Percentiles rank a stretch among this genome's conserved stretches.
Evolutionary conservation across 2,329 filamentous ascomycete species (phyloP).

Genomic region (Botryotinia narcissicola): DNA sequence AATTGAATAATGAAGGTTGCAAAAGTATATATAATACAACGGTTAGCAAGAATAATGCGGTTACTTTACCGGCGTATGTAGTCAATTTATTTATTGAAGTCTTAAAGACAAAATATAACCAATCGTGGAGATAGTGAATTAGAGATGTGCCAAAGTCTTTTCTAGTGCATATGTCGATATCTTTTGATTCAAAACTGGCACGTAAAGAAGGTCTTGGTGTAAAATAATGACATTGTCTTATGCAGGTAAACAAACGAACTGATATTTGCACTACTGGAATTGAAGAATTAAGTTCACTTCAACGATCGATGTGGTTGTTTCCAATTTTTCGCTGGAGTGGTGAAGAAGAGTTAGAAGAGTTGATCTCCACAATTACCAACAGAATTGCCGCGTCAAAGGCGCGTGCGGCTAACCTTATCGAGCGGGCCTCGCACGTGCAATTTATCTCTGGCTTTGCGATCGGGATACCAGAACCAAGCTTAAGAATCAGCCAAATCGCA

Average conservation of each 20-base stretch:
- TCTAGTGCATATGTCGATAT: constrained; percentile 24
- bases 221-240: neutral
- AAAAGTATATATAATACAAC: neutral
- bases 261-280: neutral
- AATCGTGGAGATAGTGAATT: neutral
- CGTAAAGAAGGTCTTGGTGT: neutral
- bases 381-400: neutral
- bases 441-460: neutral
- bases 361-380: neutral
- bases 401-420: neutral
- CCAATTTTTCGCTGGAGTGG: neutral
- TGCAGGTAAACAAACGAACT: neutral
- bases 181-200: neutral
- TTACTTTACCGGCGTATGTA: too few relatives aligned
- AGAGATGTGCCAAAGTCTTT: constrained; percentile 31
- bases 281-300: neutral
- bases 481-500: neutral
- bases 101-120: too few relatives aligned
- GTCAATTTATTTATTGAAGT: neutral
- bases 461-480: neutral
- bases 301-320: neutral
- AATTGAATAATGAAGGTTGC: neutral
- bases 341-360: neutral
- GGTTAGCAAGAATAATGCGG: neutral
- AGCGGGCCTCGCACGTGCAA: neutral